Base-by-base conservation (phyloP, 75 land plant species). In the Isoetes taiwanensis region DNA sequence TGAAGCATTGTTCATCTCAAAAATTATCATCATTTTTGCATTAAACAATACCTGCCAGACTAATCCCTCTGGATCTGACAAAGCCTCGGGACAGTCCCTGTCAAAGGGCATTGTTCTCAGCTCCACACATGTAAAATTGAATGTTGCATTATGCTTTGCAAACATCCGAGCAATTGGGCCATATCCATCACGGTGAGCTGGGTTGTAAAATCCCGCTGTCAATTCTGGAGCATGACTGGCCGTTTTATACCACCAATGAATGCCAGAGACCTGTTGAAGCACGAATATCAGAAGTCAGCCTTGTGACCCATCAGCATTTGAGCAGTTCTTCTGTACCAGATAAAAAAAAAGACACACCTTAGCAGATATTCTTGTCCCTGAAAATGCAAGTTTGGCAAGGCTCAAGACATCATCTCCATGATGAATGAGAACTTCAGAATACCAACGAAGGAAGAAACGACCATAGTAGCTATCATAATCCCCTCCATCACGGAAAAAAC, bases 391-490 rank as follows among this genome's bases (percentile, higher is more conserved):
- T 53, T 61, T 72, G 52, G 97, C 94, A 20, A 86, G 59, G 32
- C 73, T 66, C 25, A 90, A 66, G 1, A 90, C 77, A 64, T 70
- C 64, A 54, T 86, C 80, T 17, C 85, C 84, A 76, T 86, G 97
- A 37, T 83, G 82, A 46, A 83, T 76, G 25, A 90, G 64, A 16
- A 69, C 58, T 43, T 80, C 74, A 28, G 88, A 64, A 66, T 90
- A 90, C 97, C 97, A 90, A 23, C 62, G 59, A 34, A 90, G 82
- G 74, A 90, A 90, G 64, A 90, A 90, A 17, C 85, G 94, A 5
- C 97, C 97, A 66, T 90, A 90, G 57, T 80, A 80, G 61, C 88
- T 83, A 55, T 86, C 82, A 67, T 80, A 90, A 57, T 83, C 97
- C 53, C 97, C 97, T 19, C 85, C 68, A 31, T 90, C 82, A 76